phyloP scores from a whole-genome alignment of 495 filamentous ascomycete genomes.

The Aspergillus asperescens region DNA sequence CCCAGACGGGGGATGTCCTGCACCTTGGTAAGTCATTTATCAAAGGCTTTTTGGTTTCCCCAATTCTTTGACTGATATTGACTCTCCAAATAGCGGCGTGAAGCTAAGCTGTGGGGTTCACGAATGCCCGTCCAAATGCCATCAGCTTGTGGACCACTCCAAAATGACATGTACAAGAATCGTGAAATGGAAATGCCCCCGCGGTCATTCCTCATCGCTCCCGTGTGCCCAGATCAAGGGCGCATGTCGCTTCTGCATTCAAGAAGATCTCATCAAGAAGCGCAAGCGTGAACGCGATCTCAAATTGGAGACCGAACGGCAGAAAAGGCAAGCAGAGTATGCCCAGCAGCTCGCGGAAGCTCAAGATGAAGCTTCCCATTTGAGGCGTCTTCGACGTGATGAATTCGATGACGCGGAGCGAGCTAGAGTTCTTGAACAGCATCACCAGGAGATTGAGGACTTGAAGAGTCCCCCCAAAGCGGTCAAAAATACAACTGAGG shows the following conservation, averaged over 20 bases:
- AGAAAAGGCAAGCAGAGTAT: constrained; percentile 48
- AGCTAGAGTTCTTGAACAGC: constrained; percentile 42
- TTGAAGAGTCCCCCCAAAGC: constrained; percentile 7
- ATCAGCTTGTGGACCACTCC: constrained; percentile 62
- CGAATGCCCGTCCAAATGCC: constrained; percentile 56
- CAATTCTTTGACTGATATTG: no score
- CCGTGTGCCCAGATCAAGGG: constrained; percentile 30
- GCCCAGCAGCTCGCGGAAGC: constrained; percentile 45
- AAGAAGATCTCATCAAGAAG: constrained; percentile 40
- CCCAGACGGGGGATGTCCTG: constrained; percentile 69
- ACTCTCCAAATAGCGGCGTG: constrained; percentile 46
- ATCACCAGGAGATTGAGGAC: constrained; percentile 31
- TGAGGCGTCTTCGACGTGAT: constrained; percentile 46
- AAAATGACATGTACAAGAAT: constrained; percentile 51
- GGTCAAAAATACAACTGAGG: no score
- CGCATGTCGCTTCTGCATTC: constrained; percentile 33
- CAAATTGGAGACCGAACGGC: constrained; percentile 48
- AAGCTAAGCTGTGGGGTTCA: constrained; percentile 60
- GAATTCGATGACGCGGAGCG: constrained; percentile 39
- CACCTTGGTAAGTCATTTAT: constrained; percentile 54
- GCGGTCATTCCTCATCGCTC: constrained; percentile 43
- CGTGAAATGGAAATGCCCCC: constrained; percentile 44
- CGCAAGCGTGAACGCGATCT: constrained; percentile 44
- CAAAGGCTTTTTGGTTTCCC: no score
- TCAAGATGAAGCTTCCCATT: constrained; percentile 53